A percentile compares a stretch with the other conserved stretches of the same genome.
phyloP scores from a whole-genome alignment of 257 asterid genomes.

The Lantana camara region DNA sequence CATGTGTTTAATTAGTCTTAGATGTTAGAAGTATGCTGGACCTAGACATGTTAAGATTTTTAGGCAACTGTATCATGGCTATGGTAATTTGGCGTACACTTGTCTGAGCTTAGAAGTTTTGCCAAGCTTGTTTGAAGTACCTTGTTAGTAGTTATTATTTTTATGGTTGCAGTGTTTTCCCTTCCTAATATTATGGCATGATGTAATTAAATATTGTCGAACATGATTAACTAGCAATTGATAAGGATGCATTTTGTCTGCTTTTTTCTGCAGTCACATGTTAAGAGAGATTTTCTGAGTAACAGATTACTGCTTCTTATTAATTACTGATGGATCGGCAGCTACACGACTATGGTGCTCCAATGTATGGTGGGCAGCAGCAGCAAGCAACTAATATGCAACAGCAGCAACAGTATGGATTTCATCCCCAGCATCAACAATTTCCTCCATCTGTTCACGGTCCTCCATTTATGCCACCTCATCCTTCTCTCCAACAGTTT shows the following conservation, averaged over 20 bases:
- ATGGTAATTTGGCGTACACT: neutral
- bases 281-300: constrained; percentile 11
- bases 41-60: neutral
- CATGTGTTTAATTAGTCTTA: too few species aligned
- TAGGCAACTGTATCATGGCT: constrained; percentile 7
- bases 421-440: constrained; percentile 89
- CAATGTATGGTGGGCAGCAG: constrained; percentile 82
- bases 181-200: neutral
- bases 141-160: neutral
- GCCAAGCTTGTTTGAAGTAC: neutral
- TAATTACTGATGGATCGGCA: constrained; percentile 73
- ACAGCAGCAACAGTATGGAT: constrained; percentile 72
- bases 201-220: neutral
- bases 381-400: constrained; percentile 59
- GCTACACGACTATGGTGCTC: constrained; percentile 79
- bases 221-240: neutral
- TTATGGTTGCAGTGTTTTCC: neutral
- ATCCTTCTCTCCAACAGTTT: constrained; percentile 83
- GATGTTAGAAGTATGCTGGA: constrained; percentile 7
- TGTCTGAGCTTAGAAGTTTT: neutral
- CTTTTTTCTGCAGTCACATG: constrained; percentile 13
- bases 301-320: constrained; percentile 8
- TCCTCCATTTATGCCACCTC: constrained; percentile 81
- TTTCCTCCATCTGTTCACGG: constrained; percentile 80
- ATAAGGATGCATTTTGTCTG: constrained; percentile 5